phyloP scores from a whole-genome alignment of 805 yeast species.

The Candida tammaniensis region DNA sequence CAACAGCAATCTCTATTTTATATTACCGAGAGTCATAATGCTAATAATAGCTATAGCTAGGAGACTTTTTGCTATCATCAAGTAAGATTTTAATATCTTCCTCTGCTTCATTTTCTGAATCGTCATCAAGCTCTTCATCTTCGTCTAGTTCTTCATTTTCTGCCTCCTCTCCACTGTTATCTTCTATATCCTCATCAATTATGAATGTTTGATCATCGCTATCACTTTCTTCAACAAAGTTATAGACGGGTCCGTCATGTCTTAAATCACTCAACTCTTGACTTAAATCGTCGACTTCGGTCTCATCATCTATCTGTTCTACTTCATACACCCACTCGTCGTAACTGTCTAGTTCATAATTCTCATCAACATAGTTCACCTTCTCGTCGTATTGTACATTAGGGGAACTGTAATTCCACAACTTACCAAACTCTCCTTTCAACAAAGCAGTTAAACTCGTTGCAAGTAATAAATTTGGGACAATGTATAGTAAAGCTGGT shows the following conservation, averaged over 20 bases:
- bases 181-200: slow-evolving; percentile 10
- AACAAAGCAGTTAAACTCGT: slow-evolving; percentile 30
- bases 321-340: slow-evolving; percentile 19
- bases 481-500: slow-evolving; percentile 66
- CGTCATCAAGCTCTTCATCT: slow-evolving; percentile 12
- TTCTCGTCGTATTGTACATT: slow-evolving; percentile 18
- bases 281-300: slow-evolving; percentile 18
- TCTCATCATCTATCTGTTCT: slow-evolving; percentile 15
- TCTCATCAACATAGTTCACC: slow-evolving; percentile 12
- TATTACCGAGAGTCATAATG: no score
- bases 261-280: slow-evolving; percentile 12
- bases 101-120: slow-evolving; percentile 3
- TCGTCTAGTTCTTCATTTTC: slow-evolving; percentile 5
- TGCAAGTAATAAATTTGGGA: slow-evolving; percentile 43
- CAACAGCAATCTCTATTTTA: no score
- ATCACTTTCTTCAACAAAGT: slow-evolving; percentile 16
- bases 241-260: slow-evolving; percentile 11
- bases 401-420: slow-evolving; percentile 40
- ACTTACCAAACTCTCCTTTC: slow-evolving; percentile 37
- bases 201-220: slow-evolving; percentile 19
- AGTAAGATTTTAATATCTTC: slow-evolving; percentile 9
- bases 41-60: slow-evolving; percentile 9
- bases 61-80: slow-evolving; percentile 8
- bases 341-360: slow-evolving; percentile 14
- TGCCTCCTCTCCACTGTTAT: slow-evolving; percentile 4